These are phyloP conservation scores for Amorphotheca resinae DNA, from an alignment of 495 filamentous ascomycete genomes.

Conservation along the genomic window DNA sequence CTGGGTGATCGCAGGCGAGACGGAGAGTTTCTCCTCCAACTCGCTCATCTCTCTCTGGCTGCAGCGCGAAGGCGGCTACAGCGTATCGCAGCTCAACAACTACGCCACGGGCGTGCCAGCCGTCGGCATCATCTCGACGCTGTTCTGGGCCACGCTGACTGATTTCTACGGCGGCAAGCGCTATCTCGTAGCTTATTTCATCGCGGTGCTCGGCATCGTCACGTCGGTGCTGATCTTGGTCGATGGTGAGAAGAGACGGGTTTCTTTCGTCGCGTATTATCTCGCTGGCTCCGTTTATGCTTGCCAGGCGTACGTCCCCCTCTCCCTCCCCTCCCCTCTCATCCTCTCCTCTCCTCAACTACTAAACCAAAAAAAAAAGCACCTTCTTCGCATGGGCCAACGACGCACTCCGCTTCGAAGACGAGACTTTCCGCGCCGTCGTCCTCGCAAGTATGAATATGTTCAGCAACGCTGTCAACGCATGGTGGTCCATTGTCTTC, in stretches of 20 bases:
- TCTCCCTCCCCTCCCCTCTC: neutral
- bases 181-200: constrained; percentile 42
- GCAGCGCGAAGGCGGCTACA: constrained; percentile 29
- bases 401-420: constrained; percentile 36
- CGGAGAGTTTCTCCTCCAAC: constrained; percentile 39
- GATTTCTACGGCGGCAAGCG: constrained; percentile 37
- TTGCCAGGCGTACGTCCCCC: constrained; percentile 32
- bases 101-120: constrained; percentile 36
- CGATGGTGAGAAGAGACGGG: constrained; percentile 28
- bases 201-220: constrained; percentile 34
- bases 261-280: constrained; percentile 40
- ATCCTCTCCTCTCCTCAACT: too few relatives aligned
- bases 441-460: constrained; percentile 45
- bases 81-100: constrained; percentile 34
- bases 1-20: constrained; percentile 37
- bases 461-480: constrained; percentile 41
- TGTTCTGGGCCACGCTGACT: constrained; percentile 41
- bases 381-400: constrained; percentile 53
- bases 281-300: constrained; percentile 41
- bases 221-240: constrained; percentile 37
- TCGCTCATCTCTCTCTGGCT: constrained; percentile 33
- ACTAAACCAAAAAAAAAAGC: neutral
- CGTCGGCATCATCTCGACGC: constrained; percentile 35
- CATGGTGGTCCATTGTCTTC: constrained; percentile 54
- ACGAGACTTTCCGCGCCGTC: constrained; percentile 33